Evolutionary conservation across 495 filamentous ascomycete species (phyloP), one percentile per base, ranked within the genome.

Genomic region (Penicillium cosmopolitanum): DNA sequence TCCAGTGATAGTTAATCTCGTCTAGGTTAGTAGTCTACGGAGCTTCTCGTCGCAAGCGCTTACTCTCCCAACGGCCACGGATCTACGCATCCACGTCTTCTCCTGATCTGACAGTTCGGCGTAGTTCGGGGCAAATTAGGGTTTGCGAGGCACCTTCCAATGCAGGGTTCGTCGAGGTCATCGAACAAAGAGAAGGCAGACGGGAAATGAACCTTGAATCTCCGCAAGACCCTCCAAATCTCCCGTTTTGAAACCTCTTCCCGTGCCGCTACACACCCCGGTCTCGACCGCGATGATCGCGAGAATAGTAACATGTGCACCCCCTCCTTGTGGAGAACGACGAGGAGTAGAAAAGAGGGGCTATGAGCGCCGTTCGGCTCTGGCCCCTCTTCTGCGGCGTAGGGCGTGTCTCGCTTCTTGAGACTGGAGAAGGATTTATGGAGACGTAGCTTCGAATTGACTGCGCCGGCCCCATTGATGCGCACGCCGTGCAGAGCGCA

Each of bases 71-170:
- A 51, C 25, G 55, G 53, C 25, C 48, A 61, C 18, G 43, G 21
- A 21, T 43, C 28, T 31, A 4, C 11, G 28, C 6, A 31, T 31
- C 28, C 28, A 7, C 6, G 8, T 31, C 28, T 31, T 6, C 5
- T 31, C 28, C 21, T 23, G 38, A 57, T 50, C 23, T 57, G 52
- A 57, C 59, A 54, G 53, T 55, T 63, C 63, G 63, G 63, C 34
- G 59, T 35, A 58, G 59, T 62, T 65, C 59, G 59, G 63, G 50
- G 48, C 35, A 13, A 18, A 46, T 48, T 50, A 38, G 52, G 15
- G 50, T 52, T 44, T 46, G 50, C 50, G 15, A 53, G 42, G 42
- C 42, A 51, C 35, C 12, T 18, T 34, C 36, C 48, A 44, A 54
- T 53, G 42, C 50, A 52, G 50, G 50, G 25, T n/a, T 53, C 15